Evolutionary conservation across 1,284 basidiomycete species (phyloP), one percentile per base, ranked within the genome.

Genomic region (Leccinum pallidistipes): DNA sequence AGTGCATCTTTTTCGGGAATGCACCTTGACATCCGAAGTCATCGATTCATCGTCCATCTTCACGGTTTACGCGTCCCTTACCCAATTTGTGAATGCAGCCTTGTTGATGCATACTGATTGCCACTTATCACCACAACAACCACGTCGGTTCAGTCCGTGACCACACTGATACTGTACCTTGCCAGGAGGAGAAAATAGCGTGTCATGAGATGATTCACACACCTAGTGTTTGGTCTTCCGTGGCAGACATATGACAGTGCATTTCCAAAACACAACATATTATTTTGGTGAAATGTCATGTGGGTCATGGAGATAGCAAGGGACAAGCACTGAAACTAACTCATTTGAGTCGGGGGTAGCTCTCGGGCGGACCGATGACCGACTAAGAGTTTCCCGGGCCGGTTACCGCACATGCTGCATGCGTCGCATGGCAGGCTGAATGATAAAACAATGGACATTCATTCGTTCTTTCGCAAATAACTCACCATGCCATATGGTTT

Each of bases 91-190:
- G 24, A 27, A 31, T 10, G 65, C 45, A 40, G 31, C 21, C 27
- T 36, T 2, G 16, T 32, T 12, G 14, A 11, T 31, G 38, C 45
- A 51, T 38, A 38, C 21, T 45, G 24, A 52, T 45, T 43, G 14
- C 53, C 47, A 68, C 43, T 36, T 63, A 67, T 62, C 56, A 62
- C 59, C 54, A n/a, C 50, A 29, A 6, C 27, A n/a, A 51, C 50
- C 50, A 31, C 16, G 27, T 16, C 50, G 50, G 27, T 29, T 52
- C 16, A 29, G n/a, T 52, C 50, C 24, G 50, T 18, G 50, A n/a
- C 50, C 27, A 32, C 29, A 66, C 55, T 56, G 49, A 58, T 21
- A 18, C 18, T 18, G 40, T 51, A 27, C 36, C 49, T 47, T 40
- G 16, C 14, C 24, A 50, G 7, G 36, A 24, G 27, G 38, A 21